Percentiles rank a stretch among this genome's conserved stretches.
phyloP scores from a whole-genome alignment of 495 filamentous ascomycete genomes.

The Penicillium atrosanguineum region DNA sequence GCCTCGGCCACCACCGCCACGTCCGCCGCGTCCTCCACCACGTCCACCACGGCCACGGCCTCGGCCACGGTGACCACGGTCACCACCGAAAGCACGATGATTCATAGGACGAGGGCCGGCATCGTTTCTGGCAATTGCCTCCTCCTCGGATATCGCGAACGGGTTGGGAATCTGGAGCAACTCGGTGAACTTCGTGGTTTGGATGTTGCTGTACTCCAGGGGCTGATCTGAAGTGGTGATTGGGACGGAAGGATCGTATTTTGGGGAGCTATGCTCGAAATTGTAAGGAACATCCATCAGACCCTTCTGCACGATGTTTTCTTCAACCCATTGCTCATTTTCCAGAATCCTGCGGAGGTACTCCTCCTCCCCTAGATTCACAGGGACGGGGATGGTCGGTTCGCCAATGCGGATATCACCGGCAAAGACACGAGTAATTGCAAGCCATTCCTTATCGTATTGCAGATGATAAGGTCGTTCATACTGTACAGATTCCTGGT shows the following conservation, averaged over 20 bases:
- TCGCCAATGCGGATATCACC: conserved; percentile 58
- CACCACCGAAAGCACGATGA: background rate
- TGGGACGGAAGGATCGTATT: conserved; percentile 49
- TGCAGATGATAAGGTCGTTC: conserved; percentile 49
- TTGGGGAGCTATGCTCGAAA: conserved; percentile 73
- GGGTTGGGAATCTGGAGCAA: conserved; percentile 73
- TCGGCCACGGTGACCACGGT: conserved; percentile 10
- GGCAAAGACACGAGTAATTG: conserved; percentile 82
- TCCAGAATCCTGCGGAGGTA: conserved; percentile 63
- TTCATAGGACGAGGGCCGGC: conserved; percentile 30
- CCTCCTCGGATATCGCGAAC: conserved; percentile 69
- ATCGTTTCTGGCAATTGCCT: conserved; percentile 51
- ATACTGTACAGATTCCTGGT: conserved; percentile 14
- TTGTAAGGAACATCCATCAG: conserved; percentile 69
- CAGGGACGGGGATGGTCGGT: conserved; percentile 40
- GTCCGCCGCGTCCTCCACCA: conserved; percentile 18
- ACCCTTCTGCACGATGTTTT: conserved; percentile 59
- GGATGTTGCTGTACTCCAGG: conserved; percentile 75
- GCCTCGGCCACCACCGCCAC: conserved; percentile 22
- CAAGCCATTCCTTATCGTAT: conserved; percentile 94
- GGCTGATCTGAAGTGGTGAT: conserved; percentile 51
- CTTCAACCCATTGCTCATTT: conserved; percentile 72
- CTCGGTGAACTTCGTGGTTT: conserved; percentile 75
- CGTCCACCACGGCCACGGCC: conserved; percentile 19
- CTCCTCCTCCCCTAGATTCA: conserved; percentile 58